Conservation (phyloP, 2,329 filamentous ascomycete genomes). For the Aspergillus ruber region DNA sequence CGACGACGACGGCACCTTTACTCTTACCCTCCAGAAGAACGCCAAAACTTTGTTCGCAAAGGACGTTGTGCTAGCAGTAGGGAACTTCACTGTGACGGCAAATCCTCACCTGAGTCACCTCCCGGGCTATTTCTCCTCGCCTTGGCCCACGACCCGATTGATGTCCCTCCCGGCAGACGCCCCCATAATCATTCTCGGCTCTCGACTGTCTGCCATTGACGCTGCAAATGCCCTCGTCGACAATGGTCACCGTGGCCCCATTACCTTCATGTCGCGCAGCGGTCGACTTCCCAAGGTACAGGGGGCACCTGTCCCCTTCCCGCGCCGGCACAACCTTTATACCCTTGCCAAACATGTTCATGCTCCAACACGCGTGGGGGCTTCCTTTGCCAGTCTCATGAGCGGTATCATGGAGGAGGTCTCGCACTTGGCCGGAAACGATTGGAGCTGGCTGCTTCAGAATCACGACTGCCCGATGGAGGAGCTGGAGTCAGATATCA, state of each 20-base stretch:
- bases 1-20: conserved; percentile 1
- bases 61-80: conserved; percentile 3
- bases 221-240: conserved; percentile 3
- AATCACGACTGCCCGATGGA: conserved; percentile 2
- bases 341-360: conserved; percentile 3
- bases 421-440: conserved; percentile 1
- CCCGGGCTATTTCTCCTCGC: conserved; percentile 5
- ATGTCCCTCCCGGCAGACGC: conserved; percentile 2
- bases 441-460: conserved; percentile 8
- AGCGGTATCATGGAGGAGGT: conserved; percentile 7
- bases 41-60: not conserved
- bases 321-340: conserved; percentile 4
- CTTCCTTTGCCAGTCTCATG: conserved; percentile 2
- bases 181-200: conserved; percentile 5
- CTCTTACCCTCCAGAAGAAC: not conserved
- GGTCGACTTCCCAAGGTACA: conserved; percentile 7
- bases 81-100: conserved; percentile 3
- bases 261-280: conserved; percentile 8
- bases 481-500: conserved; percentile 2
- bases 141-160: conserved; percentile 7
- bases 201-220: conserved; percentile 7
- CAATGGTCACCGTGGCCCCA: conserved; percentile 5
- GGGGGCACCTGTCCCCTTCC: conserved; percentile 1
- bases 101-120: conserved; percentile 4
- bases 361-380: not conserved